Base-by-base conservation (phyloP, 768 basidiomycete species). In the Hemileccinum rubropunctum region DNA sequence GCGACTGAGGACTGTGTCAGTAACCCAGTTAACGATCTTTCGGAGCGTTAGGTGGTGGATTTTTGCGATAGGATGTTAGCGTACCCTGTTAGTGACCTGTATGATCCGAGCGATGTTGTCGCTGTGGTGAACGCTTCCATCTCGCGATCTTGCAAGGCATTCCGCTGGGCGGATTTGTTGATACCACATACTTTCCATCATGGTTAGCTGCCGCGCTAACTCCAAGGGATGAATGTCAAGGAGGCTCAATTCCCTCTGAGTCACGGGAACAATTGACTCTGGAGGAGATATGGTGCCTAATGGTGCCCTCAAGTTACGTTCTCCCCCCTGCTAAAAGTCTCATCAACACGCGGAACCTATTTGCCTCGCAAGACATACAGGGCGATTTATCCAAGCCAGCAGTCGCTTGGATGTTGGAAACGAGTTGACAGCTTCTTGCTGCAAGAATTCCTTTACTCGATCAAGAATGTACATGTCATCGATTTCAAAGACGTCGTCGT, bases 141-240 rank as follows among this genome's bases (percentile, higher is more conserved):
- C 81, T 85, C 69, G n/a, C n/a, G n/a, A n/a, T n/a, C 23, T 23
- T 23, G 86, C 83, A 17, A 98, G 73, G 71, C 92, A 98, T 66
- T 98, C 95, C 71, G 86, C 85, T 0, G 91, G 87, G 30, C 83
- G 83, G 58, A 98, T 95, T 66, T 81, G 84, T 69, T 88, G 85
- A 71, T 92, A 98, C 38, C 94, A 71, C 42, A 79, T 74, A 56
- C 86, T 88, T 68, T 98, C 95, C 74, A 95, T 77, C 51, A 97
- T 84, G 1, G 95, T 98, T 52, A 98, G 71, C 65, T 98, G 95
- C 23, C 95, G 79, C 0, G 95, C 95, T 15, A 98, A 68, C 68
- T 98, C 95, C 48, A 93, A 69, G 1, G 94, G 77, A 56, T 95
- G 88, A 42, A 98, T 80, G 61, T 98, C 95, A 18, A 83, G 69